Evolutionary conservation across 768 basidiomycete species (phyloP), one percentile per base, ranked within the genome.

Genomic region (Mycena metata): DNA sequence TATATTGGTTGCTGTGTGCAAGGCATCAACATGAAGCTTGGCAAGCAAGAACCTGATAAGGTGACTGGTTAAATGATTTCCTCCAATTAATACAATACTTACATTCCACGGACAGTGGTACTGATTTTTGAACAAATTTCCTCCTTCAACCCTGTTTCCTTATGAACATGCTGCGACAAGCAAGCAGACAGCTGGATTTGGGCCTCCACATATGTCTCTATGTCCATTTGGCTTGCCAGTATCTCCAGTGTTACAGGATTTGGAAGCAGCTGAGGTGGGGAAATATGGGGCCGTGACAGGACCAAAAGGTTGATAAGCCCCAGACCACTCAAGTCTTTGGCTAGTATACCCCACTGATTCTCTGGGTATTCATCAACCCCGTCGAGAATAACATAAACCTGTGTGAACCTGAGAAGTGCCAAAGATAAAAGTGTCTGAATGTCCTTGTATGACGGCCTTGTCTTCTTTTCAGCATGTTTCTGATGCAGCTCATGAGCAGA

Each of bases 331-430:
- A 64, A 30, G 12, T 21, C 5, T 16, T 56, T 8, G 15, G 43
- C 30, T 19, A 64, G 54, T 5, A 33, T 47, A 19, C 17, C 15
- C 21, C 54, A 42, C 3, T 56, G 1, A 17, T 24, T 10, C 21
- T 64, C 62, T 23, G 62, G 62, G 24, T 47, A 54, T 46, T 63
- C 61, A 46, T 63, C 51, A 7, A 63, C 17, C 12, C 50, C 61
- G 46, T 63, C 61, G 24, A 64, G 33, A 15, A 56, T 30, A 43
- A 64, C 23, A n/a, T 46, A 64, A 17, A 64, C 42, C 41, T 64
- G 55, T 5, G 45, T 47, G 24, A n/a, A 56, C 21, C 46, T 33
- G 9, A 42, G 17, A 2, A 64, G 10, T 23, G 33, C 11, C 9
- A 33, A 47, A 6, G 16, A 9, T 21, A 64, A 33, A 16, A 46